These are phyloP conservation scores for Lobosporangium transversale DNA, from an alignment of 192 early-diverging fungal species.

Conservation along the genomic window DNA sequence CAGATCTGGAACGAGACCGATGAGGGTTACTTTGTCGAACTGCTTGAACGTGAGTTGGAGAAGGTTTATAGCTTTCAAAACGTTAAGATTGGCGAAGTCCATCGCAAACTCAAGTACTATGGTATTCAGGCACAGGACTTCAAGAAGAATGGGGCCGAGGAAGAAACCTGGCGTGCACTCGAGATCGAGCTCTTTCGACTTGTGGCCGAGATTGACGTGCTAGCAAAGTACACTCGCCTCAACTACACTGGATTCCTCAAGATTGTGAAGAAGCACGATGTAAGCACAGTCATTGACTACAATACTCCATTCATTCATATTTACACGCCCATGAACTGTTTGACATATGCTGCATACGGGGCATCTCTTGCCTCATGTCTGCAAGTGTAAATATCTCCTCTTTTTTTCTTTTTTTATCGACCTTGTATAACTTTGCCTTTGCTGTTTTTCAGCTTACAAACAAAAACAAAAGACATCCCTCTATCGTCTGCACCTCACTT, in stretches of 20 bases:
- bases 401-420: too few relatives aligned
- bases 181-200: constrained; percentile 78
- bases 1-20: constrained; percentile 30
- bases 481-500: too few relatives aligned
- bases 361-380: too few relatives aligned
- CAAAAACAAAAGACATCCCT: too few relatives aligned
- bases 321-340: background rate
- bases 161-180: constrained; percentile 77
- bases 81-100: constrained; percentile 37
- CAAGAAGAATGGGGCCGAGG: constrained; percentile 77
- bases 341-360: too few relatives aligned
- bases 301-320: too few relatives aligned
- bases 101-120: constrained; percentile 33
- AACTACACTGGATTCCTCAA: constrained; percentile 89
- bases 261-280: constrained; percentile 99
- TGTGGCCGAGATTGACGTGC: constrained; percentile 79
- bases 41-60: constrained; percentile 89
- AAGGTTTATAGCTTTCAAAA: constrained; percentile 67
- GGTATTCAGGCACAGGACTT: constrained; percentile 73
- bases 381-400: too few relatives aligned
- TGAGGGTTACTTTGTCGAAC: constrained; percentile 73
- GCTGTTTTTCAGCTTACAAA: too few relatives aligned
- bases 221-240: constrained; percentile 79
- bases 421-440: too few relatives aligned
- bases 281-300: too few relatives aligned